Evolutionary conservation across 2,329 filamentous ascomycete species (phyloP), one percentile per base, ranked within the genome.

Genomic region (Botryotinia globosa): DNA sequence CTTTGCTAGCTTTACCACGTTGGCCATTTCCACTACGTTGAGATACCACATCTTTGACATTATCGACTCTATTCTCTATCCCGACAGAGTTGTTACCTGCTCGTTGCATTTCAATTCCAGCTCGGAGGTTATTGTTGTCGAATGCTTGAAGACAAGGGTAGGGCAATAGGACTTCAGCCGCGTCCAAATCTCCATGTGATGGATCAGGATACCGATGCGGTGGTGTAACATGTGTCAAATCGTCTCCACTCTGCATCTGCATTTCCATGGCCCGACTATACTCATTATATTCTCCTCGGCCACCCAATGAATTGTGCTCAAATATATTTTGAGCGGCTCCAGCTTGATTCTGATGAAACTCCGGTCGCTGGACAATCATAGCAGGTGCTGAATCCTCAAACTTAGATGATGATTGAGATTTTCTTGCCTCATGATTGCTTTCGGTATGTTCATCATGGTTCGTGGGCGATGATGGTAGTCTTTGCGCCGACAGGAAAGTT

Each of bases 321-420:
- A 32, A 45, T 32, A 1, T 9, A 14, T 32, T 32, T 22, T 64
- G 61, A 29, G 39, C 61, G 2, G n/a, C 61, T 10, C 16, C 39
- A 6, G n/a, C 18, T 44, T 32, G 4, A n/a, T 39, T 45, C 9
- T 20, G n/a, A 29, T 2, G 10, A 4, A 29, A 9, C 4, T 0
- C 2, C 22, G 16, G n/a, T 8, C 8, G 39, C n/a, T 64, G 16
- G 0, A 44, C 29, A 1, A 0, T 10, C n/a, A 32, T 12, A 0
- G 4, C 18, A 64, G 25, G 37, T 20, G 9, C 14, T 44, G n/a
- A 7, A 0, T n/a, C 16, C 25, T 7, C 18, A n/a, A 5, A 2
- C 0, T 5, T n/a, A 6, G 3, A 18, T 18, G 12, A 1, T 44
- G n/a, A 3, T 42, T 29, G 12, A 10, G 4, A 22, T 63, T 16